These are phyloP conservation scores for Mycena filopes DNA, from an alignment of 768 basidiomycete species.

Conservation along the genomic window DNA sequence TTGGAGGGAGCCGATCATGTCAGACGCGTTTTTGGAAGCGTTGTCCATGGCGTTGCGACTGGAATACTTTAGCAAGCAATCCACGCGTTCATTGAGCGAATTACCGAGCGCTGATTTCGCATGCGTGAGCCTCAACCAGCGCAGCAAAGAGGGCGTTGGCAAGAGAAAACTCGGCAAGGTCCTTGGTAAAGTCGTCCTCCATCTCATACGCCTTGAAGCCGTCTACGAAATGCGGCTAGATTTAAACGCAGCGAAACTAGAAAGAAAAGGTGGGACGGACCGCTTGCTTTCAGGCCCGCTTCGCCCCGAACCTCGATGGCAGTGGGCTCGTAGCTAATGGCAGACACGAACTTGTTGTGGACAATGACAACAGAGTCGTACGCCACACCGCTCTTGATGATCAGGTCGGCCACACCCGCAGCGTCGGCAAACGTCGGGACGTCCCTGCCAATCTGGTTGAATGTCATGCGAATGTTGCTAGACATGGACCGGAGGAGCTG, in stretches of 20 bases:
- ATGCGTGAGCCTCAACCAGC: conserved; percentile 94
- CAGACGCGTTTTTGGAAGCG: conserved; percentile 96
- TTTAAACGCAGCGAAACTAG: background rate
- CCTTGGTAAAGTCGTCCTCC: conserved; percentile 95
- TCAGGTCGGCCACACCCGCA: conserved; percentile 91
- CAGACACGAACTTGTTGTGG: conserved; percentile 89
- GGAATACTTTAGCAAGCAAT: conserved; percentile 6
- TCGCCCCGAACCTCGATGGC: conserved; percentile 84
- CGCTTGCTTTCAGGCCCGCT: conserved; percentile 81
- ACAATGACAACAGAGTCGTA: conserved; percentile 88
- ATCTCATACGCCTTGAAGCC: conserved; percentile 97
- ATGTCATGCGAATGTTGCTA: conserved; percentile 80
- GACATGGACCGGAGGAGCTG: conserved; percentile 80
- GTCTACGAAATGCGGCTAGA: conserved; percentile 16
- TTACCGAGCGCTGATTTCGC: conserved; percentile 92
- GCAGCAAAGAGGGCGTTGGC: conserved; percentile 97
- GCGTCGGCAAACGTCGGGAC: conserved; percentile 98
- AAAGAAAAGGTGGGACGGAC: conserved; percentile 55
- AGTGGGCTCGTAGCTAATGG: conserved; percentile 88
- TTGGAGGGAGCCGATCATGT: conserved; percentile 89
- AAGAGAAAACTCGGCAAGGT: conserved; percentile 93
- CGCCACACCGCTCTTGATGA: conserved; percentile 84
- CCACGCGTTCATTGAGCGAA: background rate
- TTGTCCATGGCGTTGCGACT: conserved; percentile 99
- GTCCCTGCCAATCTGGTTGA: conserved; percentile 98